Percentiles rank a stretch among this genome's conserved stretches.
Conservation (phyloP, 495 filamentous ascomycete genomes). For the Trichoderma parareesei region DNA sequence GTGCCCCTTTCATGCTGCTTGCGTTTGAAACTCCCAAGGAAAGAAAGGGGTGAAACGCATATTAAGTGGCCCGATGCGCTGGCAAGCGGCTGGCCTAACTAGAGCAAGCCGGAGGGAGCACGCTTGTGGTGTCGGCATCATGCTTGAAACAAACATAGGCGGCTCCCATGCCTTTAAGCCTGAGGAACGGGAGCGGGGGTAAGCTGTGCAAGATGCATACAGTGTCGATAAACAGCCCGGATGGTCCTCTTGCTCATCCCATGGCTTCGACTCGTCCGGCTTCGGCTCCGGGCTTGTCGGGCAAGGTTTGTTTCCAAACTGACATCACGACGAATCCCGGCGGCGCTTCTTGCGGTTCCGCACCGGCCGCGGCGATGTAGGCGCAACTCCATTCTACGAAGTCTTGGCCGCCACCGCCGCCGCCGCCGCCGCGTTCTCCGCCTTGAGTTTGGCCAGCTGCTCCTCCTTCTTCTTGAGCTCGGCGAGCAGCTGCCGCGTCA, state of each 20-base stretch:
- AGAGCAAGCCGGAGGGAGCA: background rate
- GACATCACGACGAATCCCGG: background rate
- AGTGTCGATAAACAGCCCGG: too few relatives aligned
- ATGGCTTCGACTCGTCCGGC: background rate
- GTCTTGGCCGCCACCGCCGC: conserved; percentile 8
- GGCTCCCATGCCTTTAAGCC: background rate
- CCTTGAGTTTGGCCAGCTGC: conserved; percentile 36
- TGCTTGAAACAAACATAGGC: background rate
- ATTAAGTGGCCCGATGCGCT: conserved; percentile 1
- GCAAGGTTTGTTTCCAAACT: too few relatives aligned
- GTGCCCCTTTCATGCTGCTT: background rate
- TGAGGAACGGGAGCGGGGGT: background rate
- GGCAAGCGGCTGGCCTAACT: background rate
- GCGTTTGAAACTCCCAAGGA: background rate
- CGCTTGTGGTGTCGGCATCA: background rate
- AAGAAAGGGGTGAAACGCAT: background rate
- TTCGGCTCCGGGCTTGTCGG: background rate
- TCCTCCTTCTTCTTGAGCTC: conserved; percentile 54
- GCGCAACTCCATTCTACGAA: background rate
- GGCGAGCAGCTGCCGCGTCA: conserved; percentile 53
- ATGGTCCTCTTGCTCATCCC: background rate
- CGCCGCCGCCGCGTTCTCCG: conserved; percentile 18
- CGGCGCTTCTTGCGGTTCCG: background rate
- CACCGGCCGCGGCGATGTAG: background rate
- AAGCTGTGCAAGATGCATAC: background rate